These are phyloP conservation scores for Plasmodium gonderi DNA, from an alignment of 169 alveolate species.

Conservation along the genomic window DNA sequence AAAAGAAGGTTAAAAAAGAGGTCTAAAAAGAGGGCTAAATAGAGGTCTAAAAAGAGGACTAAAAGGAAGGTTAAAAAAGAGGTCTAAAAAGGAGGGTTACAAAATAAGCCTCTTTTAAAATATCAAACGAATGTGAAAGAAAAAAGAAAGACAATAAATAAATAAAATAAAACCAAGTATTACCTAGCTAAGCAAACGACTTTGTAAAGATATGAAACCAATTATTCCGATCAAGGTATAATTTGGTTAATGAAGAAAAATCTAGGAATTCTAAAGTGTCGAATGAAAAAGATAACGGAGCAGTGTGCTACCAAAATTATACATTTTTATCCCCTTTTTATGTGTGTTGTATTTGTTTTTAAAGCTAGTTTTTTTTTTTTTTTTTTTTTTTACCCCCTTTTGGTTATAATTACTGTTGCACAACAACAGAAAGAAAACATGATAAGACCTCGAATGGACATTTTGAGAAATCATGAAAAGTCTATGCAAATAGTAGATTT, in stretches of 20 bases:
- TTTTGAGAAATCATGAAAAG: background rate
- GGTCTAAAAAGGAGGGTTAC: no score
- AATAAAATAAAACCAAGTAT: background rate
- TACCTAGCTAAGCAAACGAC: background rate
- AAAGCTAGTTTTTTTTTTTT: background rate
- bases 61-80: no score
- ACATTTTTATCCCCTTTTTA: background rate
- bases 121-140: background rate
- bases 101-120: background rate
- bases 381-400: background rate
- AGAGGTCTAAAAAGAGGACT: no score
- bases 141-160: background rate
- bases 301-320: background rate
- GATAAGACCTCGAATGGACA: background rate
- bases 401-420: background rate
- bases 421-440: background rate
- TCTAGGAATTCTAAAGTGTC: background rate
- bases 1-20: no score
- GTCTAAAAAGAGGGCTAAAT: no score
- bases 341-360: background rate
- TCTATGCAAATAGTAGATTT: background rate
- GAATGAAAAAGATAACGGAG: background rate
- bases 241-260: constrained; percentile 19
- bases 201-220: background rate
- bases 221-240: background rate